These are phyloP conservation scores for Pyrenophora teres DNA, from an alignment of 2,329 filamentous ascomycete genomes.

Conservation along the genomic window DNA sequence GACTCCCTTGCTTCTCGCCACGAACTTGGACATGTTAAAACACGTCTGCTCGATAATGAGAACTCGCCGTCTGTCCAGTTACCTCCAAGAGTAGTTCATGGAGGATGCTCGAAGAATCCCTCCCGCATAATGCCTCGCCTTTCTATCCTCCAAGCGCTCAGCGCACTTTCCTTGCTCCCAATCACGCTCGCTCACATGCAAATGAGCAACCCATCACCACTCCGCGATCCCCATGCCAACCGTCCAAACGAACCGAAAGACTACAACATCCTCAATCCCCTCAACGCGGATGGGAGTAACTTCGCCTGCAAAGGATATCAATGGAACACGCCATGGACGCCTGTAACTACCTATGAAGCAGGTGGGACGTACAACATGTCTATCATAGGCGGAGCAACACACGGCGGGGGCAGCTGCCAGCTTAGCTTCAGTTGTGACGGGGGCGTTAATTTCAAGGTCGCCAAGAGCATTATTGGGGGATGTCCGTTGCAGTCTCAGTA, in stretches of 20 bases:
- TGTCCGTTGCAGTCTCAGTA: conserved; percentile 61
- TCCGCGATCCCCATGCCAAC: conserved; percentile 55
- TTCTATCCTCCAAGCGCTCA: conserved; percentile 28
- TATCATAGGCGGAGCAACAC: conserved; percentile 63
- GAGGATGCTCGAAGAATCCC: not conserved
- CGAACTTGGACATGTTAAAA: conserved; percentile 10
- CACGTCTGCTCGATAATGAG: not conserved
- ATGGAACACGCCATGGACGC: conserved; percentile 54
- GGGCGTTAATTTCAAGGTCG: conserved; percentile 71
- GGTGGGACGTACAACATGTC: conserved; percentile 68
- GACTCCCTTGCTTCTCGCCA: conserved; percentile 27
- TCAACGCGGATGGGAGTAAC: conserved; percentile 64
- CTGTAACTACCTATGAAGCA: conserved; percentile 65
- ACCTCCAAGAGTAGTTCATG: no score
- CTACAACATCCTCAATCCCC: conserved; percentile 73
- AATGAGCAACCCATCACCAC: conserved; percentile 59
- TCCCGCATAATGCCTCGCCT: conserved; percentile 28
- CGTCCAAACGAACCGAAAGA: conserved; percentile 57
- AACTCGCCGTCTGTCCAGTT: not conserved
- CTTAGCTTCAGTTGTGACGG: conserved; percentile 74
- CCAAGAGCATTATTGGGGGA: conserved; percentile 65
- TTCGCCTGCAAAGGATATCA: conserved; percentile 78
- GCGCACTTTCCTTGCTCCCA: conserved; percentile 27
- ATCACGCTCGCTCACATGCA: conserved; percentile 56
- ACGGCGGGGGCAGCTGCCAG: conserved; percentile 77